These are phyloP conservation scores for Tetrapisispora taiwanensis DNA, from an alignment of 805 yeast genomes.

Conservation along the genomic window DNA sequence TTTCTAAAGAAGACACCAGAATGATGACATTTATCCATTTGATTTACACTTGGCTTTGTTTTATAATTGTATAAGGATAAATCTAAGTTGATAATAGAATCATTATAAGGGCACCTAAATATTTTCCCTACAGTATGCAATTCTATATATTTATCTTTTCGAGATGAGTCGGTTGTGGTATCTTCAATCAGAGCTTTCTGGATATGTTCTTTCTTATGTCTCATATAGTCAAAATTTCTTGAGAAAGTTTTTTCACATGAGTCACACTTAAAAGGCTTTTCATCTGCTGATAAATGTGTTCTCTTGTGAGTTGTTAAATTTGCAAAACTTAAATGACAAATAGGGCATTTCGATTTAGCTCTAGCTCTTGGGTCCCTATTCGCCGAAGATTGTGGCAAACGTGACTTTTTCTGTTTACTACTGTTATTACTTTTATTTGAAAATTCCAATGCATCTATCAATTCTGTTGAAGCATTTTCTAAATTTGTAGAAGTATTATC, in stretches of 20 bases:
- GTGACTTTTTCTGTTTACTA: background rate
- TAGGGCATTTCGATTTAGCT: slow-evolving; percentile 59
- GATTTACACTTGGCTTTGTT: background rate
- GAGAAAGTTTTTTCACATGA: slow-evolving; percentile 77
- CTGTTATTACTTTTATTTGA: too few relatives aligned
- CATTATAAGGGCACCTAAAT: slow-evolving; percentile 65
- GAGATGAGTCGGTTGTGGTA: background rate
- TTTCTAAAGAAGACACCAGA: slow-evolving; percentile 80
- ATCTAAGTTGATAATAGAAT: slow-evolving; percentile 19
- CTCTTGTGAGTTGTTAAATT: slow-evolving; percentile 74
- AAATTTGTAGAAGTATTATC: background rate
- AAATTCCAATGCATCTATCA: background rate
- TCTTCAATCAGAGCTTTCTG: slow-evolving; percentile 1
- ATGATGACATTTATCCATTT: slow-evolving; percentile 46
- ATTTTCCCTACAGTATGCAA: slow-evolving; percentile 17
- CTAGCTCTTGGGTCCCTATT: slow-evolving; percentile 32
- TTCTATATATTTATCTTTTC: background rate
- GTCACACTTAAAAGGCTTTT: slow-evolving; percentile 65
- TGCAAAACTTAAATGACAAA: slow-evolving; percentile 53
- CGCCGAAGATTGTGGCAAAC: slow-evolving; percentile 2
- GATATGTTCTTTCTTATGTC: slow-evolving; percentile 70
- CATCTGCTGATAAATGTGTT: slow-evolving; percentile 57
- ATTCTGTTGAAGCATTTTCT: background rate
- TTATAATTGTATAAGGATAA: slow-evolving; percentile 17
- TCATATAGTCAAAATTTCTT: slow-evolving; percentile 68